Percentiles rank a stretch among this genome's conserved stretches.
These are phyloP conservation scores for Apiospora malaysiana DNA, from an alignment of 2,329 filamentous ascomycete genomes.

Conservation along the genomic window DNA sequence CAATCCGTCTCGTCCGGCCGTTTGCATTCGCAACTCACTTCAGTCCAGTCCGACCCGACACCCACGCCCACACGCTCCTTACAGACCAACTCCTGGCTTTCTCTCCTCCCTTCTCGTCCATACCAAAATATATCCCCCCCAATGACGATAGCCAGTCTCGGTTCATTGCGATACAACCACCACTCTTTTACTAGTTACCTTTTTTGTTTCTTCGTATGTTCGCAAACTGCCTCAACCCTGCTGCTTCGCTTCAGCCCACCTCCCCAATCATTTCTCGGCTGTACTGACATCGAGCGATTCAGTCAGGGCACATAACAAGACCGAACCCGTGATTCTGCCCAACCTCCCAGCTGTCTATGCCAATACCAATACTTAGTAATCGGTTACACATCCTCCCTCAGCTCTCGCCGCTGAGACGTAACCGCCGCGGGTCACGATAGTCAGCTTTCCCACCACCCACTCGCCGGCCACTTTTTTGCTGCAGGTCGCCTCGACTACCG, in stretches of 20 bases:
- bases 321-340: neutral
- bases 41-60: neutral
- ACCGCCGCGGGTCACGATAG: constrained; percentile 11
- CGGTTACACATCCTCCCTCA: neutral
- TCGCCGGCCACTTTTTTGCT: constrained; percentile 4
- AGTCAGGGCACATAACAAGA: constrained; percentile 5
- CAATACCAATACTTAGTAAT: neutral
- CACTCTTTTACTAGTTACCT: constrained; percentile 5
- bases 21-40: neutral
- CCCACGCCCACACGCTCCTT: neutral
- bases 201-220: neutral
- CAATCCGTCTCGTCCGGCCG: neutral
- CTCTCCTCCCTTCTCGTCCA: constrained; percentile 10
- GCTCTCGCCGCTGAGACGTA: neutral
- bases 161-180: constrained; percentile 3
- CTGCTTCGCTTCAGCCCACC: neutral
- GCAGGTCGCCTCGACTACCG: constrained; percentile 7
- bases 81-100: neutral
- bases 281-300: constrained; percentile 10
- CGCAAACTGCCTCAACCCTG: constrained; percentile 12
- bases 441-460: neutral
- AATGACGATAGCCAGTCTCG: neutral
- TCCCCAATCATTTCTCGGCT: neutral
- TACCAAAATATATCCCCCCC: neutral
- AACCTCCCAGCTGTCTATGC: neutral